These are phyloP conservation scores for Fusarium haematococcum DNA, from an alignment of 2,329 filamentous ascomycete species.

Conservation along the genomic window DNA sequence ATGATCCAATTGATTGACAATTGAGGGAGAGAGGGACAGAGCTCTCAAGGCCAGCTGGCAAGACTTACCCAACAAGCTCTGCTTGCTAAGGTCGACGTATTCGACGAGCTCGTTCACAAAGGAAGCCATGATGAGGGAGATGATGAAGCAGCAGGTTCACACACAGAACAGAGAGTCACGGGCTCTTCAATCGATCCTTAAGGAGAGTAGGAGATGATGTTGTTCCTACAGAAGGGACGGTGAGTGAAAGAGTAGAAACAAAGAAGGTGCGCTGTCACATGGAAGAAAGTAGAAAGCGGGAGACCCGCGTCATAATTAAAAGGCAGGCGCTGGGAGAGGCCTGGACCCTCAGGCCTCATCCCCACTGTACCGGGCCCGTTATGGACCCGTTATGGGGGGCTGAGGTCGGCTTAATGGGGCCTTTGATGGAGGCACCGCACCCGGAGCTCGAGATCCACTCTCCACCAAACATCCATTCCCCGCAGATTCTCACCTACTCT, in stretches of 20 bases:
- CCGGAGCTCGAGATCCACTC: constrained; percentile 15
- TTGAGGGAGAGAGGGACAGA: neutral
- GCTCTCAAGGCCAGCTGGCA: constrained; percentile 7
- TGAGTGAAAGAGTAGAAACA: neutral
- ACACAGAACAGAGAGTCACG: constrained; percentile 18
- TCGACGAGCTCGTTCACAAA: constrained; percentile 63
- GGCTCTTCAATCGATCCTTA: neutral
- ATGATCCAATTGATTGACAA: neutral
- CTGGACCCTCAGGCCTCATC: constrained; percentile 1
- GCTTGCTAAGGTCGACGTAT: constrained; percentile 76
- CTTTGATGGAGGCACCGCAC: neutral
- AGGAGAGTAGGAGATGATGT: neutral
- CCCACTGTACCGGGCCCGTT: neutral
- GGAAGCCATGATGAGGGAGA: constrained; percentile 52
- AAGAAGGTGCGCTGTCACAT: constrained; percentile 30
- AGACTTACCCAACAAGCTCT: constrained; percentile 72
- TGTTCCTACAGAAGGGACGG: constrained; percentile 4
- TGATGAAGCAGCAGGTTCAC: constrained; percentile 32
- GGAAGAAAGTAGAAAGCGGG: constrained; percentile 35
- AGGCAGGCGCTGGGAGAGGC: neutral
- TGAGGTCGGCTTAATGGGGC: neutral
- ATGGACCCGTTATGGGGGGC: neutral
- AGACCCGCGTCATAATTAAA: constrained; percentile 33
- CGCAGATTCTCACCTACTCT: constrained; percentile 12
- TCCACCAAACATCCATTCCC: constrained; percentile 12